These are phyloP conservation scores for Castanea sativa DNA, from an alignment of 306 rosid species.

Conservation along the genomic window DNA sequence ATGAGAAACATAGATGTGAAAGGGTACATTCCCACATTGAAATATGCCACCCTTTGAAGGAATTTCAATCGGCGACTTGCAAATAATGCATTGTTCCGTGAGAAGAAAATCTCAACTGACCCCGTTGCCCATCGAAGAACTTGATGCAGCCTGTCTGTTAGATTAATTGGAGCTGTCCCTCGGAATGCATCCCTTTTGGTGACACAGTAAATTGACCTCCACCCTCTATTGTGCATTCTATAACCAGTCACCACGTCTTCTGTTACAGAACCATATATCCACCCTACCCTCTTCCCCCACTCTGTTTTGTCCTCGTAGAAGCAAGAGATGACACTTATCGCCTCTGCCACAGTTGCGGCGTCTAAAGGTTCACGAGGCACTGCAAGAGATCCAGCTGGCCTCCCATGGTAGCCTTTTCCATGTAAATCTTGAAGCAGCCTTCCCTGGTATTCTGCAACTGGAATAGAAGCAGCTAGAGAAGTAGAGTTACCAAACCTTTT, in stretches of 20 bases:
- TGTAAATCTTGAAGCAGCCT: conserved; percentile 69
- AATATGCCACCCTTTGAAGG: conserved; percentile 81
- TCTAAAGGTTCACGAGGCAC: conserved; percentile 83
- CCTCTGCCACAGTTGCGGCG: conserved; percentile 83
- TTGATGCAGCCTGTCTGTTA: conserved; percentile 82
- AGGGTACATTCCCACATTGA: conserved; percentile 90
- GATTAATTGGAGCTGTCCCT: conserved; percentile 81
- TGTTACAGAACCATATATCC: conserved; percentile 95
- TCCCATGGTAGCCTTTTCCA: conserved; percentile 57
- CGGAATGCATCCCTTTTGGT: conserved; percentile 82
- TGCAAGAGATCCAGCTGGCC: conserved; percentile 81
- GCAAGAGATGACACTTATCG: conserved; percentile 77
- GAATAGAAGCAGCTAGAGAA: conserved; percentile 65
- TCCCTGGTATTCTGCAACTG: conserved; percentile 82
- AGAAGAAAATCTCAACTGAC: conserved; percentile 81
- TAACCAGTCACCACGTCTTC: conserved; percentile 91
- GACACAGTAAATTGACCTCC: conserved; percentile 83
- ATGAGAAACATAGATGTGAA: conserved; percentile 80
- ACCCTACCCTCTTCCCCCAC: conserved; percentile 87
- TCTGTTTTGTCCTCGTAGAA: conserved; percentile 86
- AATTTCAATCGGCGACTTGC: conserved; percentile 76
- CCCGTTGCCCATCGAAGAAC: conserved; percentile 92
- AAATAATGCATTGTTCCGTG: conserved; percentile 70
- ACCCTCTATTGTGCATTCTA: conserved; percentile 89
- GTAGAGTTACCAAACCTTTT: conserved; percentile 79